phyloP scores from a whole-genome alignment of 371 early-diverging fungal genomes.

The Lichtheimia corymbifera region DNA sequence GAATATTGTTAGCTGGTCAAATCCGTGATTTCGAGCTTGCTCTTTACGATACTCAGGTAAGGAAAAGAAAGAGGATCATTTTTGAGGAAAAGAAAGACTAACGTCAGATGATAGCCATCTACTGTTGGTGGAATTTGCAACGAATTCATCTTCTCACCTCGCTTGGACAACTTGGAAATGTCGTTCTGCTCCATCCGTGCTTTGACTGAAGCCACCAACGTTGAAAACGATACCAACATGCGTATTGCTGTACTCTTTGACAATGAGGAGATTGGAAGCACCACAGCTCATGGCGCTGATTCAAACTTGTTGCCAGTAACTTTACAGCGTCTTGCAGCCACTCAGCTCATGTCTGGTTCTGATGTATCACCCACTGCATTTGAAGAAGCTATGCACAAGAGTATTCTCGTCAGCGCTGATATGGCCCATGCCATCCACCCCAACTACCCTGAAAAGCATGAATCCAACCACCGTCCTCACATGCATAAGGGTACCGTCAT shows the following conservation, averaged over 20 bases:
- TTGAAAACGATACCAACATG: slow-evolving; percentile 75
- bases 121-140: slow-evolving; percentile 85
- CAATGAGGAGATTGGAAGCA: slow-evolving; percentile 98
- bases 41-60: slow-evolving; percentile 71
- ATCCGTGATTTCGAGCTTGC: slow-evolving; percentile 96
- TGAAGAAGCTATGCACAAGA: slow-evolving; percentile 83
- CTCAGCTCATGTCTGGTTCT: slow-evolving; percentile 15
- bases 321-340: slow-evolving; percentile 60
- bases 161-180: slow-evolving; percentile 95
- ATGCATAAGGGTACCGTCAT: slow-evolving; percentile 96
- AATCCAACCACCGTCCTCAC: slow-evolving; percentile 87
- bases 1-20: slow-evolving; percentile 49
- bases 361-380: slow-evolving; percentile 60
- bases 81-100: too few species aligned
- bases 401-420: slow-evolving; percentile 88
- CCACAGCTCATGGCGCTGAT: slow-evolving; percentile 94
- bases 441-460: slow-evolving; percentile 88
- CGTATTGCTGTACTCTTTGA: slow-evolving; percentile 93
- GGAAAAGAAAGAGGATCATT: too few species aligned
- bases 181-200: slow-evolving; percentile 80
- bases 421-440: slow-evolving; percentile 96
- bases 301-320: slow-evolving; percentile 83
- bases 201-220: slow-evolving; percentile 51
- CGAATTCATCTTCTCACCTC: slow-evolving; percentile 92
- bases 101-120: slow-evolving; percentile 50